Conservation (phyloP, 2,329 filamentous ascomycete species). For the Colletotrichum tofieldiae region DNA sequence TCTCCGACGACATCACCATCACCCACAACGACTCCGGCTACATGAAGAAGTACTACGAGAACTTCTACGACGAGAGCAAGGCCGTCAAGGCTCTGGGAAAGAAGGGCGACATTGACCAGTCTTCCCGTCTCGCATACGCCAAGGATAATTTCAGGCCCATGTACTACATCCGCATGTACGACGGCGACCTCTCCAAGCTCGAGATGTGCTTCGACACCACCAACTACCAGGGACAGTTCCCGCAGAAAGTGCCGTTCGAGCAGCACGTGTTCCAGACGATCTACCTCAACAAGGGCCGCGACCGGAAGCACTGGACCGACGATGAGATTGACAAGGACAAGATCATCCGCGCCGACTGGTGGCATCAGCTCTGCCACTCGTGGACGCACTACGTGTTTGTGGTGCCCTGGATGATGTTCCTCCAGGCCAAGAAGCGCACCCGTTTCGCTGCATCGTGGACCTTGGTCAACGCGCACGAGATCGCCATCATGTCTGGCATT, state of each 20-base stretch:
- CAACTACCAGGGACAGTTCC: constrained; percentile 80
- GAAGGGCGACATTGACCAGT: constrained; percentile 57
- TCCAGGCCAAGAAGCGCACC: constrained; percentile 74
- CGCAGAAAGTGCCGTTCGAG: constrained; percentile 57
- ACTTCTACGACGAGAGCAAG: constrained; percentile 64
- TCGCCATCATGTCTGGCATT: constrained; percentile 78
- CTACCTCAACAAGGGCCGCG: constrained; percentile 71
- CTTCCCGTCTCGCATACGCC: constrained; percentile 57
- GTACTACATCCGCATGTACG: constrained; percentile 74
- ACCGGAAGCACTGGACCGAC: constrained; percentile 68
- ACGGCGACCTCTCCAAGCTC: constrained; percentile 67
- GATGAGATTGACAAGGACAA: constrained; percentile 68
- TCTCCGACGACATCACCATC: constrained; percentile 77
- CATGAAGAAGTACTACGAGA: constrained; percentile 77
- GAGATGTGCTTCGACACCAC: constrained; percentile 80
- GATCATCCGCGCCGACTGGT: constrained; percentile 73
- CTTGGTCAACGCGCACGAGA: constrained; percentile 77
- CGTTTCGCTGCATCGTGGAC: constrained; percentile 77
- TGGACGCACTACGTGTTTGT: constrained; percentile 73
- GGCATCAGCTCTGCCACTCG: constrained; percentile 74
- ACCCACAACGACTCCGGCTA: constrained; percentile 76
- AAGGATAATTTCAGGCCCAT: constrained; percentile 69
- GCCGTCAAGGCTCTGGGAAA: constrained; percentile 56
- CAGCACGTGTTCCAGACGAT: constrained; percentile 61
- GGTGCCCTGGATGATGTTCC: constrained; percentile 77